Base-by-base conservation (phyloP, 1,284 basidiomycete species). In the Mycena citricolor region DNA sequence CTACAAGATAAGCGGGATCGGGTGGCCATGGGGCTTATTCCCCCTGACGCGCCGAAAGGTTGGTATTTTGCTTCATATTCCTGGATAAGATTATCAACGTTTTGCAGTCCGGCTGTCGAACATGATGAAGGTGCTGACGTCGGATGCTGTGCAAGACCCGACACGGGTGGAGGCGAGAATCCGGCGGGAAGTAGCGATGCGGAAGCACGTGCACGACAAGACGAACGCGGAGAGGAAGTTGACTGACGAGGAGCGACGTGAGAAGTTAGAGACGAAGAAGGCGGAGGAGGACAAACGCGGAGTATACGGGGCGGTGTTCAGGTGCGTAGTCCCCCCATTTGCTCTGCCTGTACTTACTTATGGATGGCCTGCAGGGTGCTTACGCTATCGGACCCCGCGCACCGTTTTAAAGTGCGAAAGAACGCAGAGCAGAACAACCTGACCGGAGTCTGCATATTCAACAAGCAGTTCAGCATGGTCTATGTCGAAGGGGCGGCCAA, bases 141-240 rank as follows among this genome's bases (percentile, higher is more conserved):
- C 91, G 8, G 94, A 98, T 61, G 94, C 94, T 0, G 86, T 98
- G 10, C 90, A 94, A 72, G 97, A 99, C 62, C 92, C 97, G 1
- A 99, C 97, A 2, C 88, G 94, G 54, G 91, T 99, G 11, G 97
- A 99, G 66, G 94, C 94, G 4, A 83, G 90, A 34, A 94, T 99
- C 5, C 76, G 93, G 29, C 77, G 90, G 35, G 95, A 99, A 64
- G 94, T 99, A 24, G 89, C 90, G 0, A 87, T 88, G 68, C 79
- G 97, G 43, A 86, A 86, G 57, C 83, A 93, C 55, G 76, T 73
- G 20, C 97, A 99, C 63, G 91, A 97, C 60, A 90, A 92, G 70
- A 86, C 90, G 77, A 99, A 99, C 58, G 72, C 81, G 7, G 90
- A 91, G 62, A 79, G 93, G 32, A 94, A 95, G 66, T 74, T 99